Conservation (phyloP, 2,329 filamentous ascomycete genomes). For the Xylariaceae sp. region DNA sequence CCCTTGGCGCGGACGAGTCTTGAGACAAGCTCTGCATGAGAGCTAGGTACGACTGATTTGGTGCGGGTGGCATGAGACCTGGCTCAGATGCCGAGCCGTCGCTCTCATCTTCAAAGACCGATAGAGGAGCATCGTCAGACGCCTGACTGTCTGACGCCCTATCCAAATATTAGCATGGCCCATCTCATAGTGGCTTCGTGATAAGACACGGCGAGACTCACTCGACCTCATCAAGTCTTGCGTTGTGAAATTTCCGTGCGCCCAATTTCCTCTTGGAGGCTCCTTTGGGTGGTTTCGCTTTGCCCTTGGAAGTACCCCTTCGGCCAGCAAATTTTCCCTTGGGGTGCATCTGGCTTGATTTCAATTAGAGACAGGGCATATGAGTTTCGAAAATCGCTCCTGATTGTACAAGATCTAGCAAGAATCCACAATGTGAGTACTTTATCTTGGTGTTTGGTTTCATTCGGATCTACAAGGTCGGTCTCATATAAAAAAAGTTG, state of each 20-base stretch:
- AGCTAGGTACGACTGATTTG: constrained; percentile 53
- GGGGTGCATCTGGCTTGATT: constrained; percentile 17
- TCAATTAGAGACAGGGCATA: not conserved
- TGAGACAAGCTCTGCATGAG: constrained; percentile 57
- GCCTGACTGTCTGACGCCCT: constrained; percentile 34
- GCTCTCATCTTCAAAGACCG: constrained; percentile 42
- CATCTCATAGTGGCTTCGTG: not conserved
- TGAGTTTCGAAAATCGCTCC: no score
- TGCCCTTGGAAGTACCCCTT: constrained; percentile 24
- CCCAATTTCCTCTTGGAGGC: constrained; percentile 30
- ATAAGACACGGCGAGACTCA: constrained; percentile 28
- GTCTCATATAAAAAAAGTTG: no score
- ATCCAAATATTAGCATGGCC: constrained; percentile 10
- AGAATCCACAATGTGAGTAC: no score
- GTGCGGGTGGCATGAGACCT: constrained; percentile 31
- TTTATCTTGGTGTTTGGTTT: no score
- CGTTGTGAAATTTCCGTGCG: constrained; percentile 42
- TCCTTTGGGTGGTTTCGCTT: constrained; percentile 14
- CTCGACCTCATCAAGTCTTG: constrained; percentile 45
- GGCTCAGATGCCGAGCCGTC: constrained; percentile 48
- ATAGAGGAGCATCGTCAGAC: constrained; percentile 38
- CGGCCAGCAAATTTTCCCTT: constrained; percentile 23
- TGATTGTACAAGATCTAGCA: no score
- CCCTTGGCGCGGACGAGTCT: constrained; percentile 40
- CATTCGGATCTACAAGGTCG: no score